Conservation (phyloP, 129 eudicot species). For the Flaveria sonorensis region DNA sequence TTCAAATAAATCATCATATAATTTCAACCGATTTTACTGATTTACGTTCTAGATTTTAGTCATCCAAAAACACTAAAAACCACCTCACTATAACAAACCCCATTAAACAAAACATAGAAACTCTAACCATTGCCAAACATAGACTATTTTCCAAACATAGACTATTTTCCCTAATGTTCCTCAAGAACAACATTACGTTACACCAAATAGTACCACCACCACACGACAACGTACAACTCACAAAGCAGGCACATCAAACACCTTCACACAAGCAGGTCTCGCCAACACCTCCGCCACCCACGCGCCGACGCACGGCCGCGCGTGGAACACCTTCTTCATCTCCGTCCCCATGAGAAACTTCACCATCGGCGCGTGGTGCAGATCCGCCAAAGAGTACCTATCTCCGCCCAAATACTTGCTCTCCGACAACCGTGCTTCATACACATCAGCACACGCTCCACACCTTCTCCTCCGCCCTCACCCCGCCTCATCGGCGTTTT, state of each 20-base stretch:
- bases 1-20: too few species aligned
- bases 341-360: conserved; percentile 45
- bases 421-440: conserved; percentile 54
- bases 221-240: background rate
- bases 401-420: conserved; percentile 65
- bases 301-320: conserved; percentile 46
- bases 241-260: conserved; percentile 22
- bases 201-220: conserved; percentile 6
- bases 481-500: conserved; percentile 27
- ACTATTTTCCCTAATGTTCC: too few species aligned
- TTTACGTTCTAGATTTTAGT: too few species aligned
- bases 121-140: too few species aligned
- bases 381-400: conserved; percentile 52
- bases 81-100: too few species aligned
- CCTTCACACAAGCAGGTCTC: conserved; percentile 62
- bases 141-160: too few species aligned
- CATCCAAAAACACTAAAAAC: too few species aligned
- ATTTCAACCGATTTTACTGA: too few species aligned
- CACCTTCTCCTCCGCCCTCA: conserved; percentile 34
- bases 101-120: too few species aligned
- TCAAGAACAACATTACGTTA: too few species aligned
- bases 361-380: conserved; percentile 49
- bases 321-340: conserved; percentile 37
- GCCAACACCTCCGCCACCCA: conserved; percentile 50
- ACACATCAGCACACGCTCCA: conserved; percentile 56